Evolutionary conservation across 805 yeast species (phyloP).

Genomic region (Ogataea allantospora): DNA sequence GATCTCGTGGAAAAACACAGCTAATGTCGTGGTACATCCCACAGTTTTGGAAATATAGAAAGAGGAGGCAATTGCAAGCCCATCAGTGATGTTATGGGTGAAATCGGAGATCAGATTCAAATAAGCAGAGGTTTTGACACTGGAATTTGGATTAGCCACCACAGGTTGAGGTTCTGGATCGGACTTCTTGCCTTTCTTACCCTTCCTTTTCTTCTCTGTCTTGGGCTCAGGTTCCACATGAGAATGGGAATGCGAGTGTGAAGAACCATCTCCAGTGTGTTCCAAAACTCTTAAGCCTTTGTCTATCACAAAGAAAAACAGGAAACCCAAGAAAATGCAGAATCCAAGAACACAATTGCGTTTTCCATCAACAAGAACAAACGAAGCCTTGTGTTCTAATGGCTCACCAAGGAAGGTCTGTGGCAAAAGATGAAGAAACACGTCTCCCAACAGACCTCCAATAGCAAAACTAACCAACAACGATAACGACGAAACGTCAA

Average conservation of each 20-base stretch:
- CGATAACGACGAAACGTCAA: constrained; percentile 49
- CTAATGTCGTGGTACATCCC: constrained; percentile 68
- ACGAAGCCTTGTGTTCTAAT: constrained; percentile 39
- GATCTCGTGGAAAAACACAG: constrained; percentile 73
- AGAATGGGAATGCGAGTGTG: constrained; percentile 46
- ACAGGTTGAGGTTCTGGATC: constrained; percentile 23
- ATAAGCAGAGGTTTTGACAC: constrained; percentile 53
- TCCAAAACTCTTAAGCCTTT: constrained; percentile 53
- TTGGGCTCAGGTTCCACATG: constrained; percentile 21
- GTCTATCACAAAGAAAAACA: constrained; percentile 60
- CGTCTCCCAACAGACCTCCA: constrained; percentile 76
- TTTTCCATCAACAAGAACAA: constrained; percentile 51
- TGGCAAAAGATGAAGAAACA: constrained; percentile 69
- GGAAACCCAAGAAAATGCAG: constrained; percentile 59
- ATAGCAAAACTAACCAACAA: constrained; percentile 68
- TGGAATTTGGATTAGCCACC: constrained; percentile 36
- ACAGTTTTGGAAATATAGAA: constrained; percentile 57
- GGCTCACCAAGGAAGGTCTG: constrained; percentile 60
- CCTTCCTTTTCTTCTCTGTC: constrained; percentile 16
- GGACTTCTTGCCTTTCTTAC: constrained; percentile 15
- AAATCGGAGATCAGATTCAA: constrained; percentile 69
- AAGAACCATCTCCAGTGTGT: constrained; percentile 36
- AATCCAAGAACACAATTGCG: constrained; percentile 50
- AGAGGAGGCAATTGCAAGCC: constrained; percentile 69
- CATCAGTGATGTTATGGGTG: constrained; percentile 75